A percentile compares a stretch with the other conserved stretches of the same genome.
These are phyloP conservation scores for Aspergillus ibericus DNA, from an alignment of 2,329 filamentous ascomycete genomes.

Conservation along the genomic window DNA sequence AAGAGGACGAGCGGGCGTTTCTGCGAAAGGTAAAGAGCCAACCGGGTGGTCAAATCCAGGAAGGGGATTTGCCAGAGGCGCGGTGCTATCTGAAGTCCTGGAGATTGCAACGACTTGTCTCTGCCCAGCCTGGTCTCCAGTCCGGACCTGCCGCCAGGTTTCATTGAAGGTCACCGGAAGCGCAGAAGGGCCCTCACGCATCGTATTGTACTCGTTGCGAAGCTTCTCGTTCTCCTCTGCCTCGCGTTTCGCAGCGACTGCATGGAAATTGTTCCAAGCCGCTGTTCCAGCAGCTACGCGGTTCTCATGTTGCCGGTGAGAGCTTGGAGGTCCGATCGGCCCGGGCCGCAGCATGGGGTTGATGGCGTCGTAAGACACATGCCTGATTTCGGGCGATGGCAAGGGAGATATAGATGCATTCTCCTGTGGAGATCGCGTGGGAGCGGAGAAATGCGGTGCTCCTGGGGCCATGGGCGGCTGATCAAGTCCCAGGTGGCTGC, in stretches of 20 bases:
- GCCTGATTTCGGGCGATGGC: constrained; percentile 41
- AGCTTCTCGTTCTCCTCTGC: constrained; percentile 43
- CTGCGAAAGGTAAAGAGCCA: constrained; percentile 37
- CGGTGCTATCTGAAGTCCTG: constrained; percentile 30
- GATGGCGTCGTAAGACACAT: constrained; percentile 39
- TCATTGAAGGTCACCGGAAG: constrained; percentile 43
- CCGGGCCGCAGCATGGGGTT: constrained; percentile 44
- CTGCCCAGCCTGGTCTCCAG: constrained; percentile 42
- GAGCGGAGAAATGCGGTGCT: constrained; percentile 32
- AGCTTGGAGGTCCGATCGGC: constrained; percentile 49
- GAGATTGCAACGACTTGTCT: constrained; percentile 40
- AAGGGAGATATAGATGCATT: constrained; percentile 35
- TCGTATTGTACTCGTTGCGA: constrained; percentile 40
- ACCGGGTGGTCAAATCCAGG: constrained; percentile 39
- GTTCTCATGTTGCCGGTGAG: constrained; percentile 33
- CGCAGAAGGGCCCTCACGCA: constrained; percentile 37
- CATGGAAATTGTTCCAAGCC: constrained; percentile 49
- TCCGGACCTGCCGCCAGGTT: constrained; percentile 49
- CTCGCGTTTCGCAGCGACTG: constrained; percentile 41
- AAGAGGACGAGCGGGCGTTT: constrained; percentile 35
- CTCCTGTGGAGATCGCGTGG: constrained; percentile 36
- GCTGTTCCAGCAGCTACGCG: constrained; percentile 29
- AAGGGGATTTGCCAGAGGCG: constrained; percentile 33
- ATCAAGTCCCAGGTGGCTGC: constrained; percentile 41
- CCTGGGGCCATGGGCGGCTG: constrained; percentile 38